phyloP scores from a whole-genome alignment of 75 land plant species.

The Pseudotsuga menziesii region DNA sequence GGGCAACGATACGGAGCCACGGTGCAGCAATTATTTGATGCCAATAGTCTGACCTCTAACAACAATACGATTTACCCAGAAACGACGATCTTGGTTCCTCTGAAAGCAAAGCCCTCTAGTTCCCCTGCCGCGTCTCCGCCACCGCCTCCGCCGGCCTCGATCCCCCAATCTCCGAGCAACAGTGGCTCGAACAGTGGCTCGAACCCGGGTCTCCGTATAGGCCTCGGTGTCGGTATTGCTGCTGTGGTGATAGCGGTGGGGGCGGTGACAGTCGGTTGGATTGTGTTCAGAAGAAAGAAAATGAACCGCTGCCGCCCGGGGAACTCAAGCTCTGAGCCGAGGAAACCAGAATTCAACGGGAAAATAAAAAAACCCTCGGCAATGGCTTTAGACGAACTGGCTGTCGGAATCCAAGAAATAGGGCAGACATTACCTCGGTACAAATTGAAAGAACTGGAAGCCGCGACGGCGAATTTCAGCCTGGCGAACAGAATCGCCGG shows the following conservation, averaged over 20 bases:
- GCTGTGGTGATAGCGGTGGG: background rate
- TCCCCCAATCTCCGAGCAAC: background rate
- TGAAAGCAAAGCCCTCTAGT: constrained; percentile 21
- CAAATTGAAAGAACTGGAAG: constrained; percentile 41
- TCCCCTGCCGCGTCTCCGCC: background rate
- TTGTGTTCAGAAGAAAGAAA: background rate
- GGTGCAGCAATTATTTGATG: constrained; percentile 10
- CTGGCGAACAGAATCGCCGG: constrained; percentile 27
- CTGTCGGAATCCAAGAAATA: constrained; percentile 4
- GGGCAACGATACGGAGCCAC: constrained; percentile 21
- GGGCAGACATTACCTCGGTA: constrained; percentile 24
- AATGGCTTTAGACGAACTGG: background rate
- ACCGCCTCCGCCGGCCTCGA: background rate
- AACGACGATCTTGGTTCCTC: constrained; percentile 53
- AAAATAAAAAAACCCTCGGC: too few relatives aligned
- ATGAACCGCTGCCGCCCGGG: background rate
- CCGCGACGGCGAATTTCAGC: constrained; percentile 55
- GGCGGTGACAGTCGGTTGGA: background rate
- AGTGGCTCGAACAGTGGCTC: background rate
- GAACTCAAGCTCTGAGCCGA: background rate
- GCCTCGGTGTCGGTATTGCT: background rate
- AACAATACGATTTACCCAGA: constrained; percentile 11
- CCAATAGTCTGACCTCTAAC: constrained; percentile 24
- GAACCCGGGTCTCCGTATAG: background rate
- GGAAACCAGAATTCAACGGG: too few relatives aligned